These are phyloP conservation scores for Sporothrix euskadiensis DNA, from an alignment of 2,329 filamentous ascomycete species.

Conservation along the genomic window DNA sequence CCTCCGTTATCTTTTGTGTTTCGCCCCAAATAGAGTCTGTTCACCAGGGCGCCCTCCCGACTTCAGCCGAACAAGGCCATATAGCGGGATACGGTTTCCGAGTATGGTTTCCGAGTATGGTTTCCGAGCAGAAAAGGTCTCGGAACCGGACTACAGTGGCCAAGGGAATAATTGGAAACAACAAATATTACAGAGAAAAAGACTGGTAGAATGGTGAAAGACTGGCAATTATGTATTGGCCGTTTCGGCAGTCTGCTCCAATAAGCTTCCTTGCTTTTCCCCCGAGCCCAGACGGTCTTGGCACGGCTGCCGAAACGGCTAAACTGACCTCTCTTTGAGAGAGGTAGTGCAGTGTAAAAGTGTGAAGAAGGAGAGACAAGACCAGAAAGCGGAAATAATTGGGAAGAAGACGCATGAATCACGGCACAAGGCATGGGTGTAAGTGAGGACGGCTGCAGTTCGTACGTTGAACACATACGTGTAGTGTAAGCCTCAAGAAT, in stretches of 20 bases:
- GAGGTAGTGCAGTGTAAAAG: background rate
- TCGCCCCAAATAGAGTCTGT: background rate
- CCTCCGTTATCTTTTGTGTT: constrained; percentile 13
- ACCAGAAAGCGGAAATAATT: background rate
- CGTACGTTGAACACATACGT: no score
- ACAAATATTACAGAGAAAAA: background rate
- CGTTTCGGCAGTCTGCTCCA: constrained; percentile 27
- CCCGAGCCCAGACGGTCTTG: constrained; percentile 8
- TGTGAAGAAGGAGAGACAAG: background rate
- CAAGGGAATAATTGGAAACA: constrained; percentile 1
- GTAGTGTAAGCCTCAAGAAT: no score
- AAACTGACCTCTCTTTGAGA: background rate
- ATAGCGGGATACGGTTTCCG: constrained; percentile 8
- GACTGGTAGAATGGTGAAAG: background rate
- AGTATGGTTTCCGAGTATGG: background rate
- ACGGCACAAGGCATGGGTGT: background rate
- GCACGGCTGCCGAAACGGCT: constrained; percentile 12
- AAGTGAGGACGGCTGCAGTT: background rate
- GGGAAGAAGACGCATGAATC: background rate
- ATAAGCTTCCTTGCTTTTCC: background rate
- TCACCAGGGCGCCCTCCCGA: constrained; percentile 3
- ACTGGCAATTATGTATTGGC: constrained; percentile 1
- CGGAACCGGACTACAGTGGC: constrained; percentile 17
- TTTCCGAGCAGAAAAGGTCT: constrained; percentile 16
- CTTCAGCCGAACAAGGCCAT: constrained; percentile 22